phyloP scores from a whole-genome alignment of 768 basidiomycete species.

The Boletus coccyginus region DNA sequence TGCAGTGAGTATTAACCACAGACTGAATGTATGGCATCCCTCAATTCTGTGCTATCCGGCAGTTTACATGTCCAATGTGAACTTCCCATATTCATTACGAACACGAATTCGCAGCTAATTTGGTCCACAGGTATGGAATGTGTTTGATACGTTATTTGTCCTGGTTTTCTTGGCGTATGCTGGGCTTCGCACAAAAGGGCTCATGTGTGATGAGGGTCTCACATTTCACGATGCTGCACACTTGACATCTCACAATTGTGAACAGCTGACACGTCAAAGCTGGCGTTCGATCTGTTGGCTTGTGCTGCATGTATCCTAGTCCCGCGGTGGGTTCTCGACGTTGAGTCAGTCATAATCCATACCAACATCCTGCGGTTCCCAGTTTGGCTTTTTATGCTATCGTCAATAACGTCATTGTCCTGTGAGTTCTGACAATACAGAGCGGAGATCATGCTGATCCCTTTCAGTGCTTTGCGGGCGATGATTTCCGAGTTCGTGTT shows the following conservation, averaged over 20 bases:
- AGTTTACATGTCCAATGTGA: conserved; percentile 85
- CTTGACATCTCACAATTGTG: conserved; percentile 2
- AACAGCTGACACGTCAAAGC: conserved; percentile 44
- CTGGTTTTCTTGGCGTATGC: conserved; percentile 68
- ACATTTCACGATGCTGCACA: conserved; percentile 5
- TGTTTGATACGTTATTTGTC: conserved; percentile 77
- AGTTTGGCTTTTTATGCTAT: conserved; percentile 80
- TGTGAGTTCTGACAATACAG: conserved; percentile 45
- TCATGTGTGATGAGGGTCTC: conserved; percentile 50
- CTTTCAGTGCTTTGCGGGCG: conserved; percentile 64
- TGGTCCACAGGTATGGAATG: conserved; percentile 77
- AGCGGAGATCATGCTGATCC: conserved; percentile 4
- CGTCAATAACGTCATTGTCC: conserved; percentile 72
- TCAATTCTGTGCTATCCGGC: background rate
- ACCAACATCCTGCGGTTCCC: background rate
- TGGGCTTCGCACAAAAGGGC: conserved; percentile 60
- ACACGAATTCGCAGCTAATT: background rate
- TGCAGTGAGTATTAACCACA: conserved; percentile 54
- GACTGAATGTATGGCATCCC: background rate
- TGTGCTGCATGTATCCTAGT: conserved; percentile 85
- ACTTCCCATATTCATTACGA: background rate
- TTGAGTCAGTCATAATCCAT: background rate
- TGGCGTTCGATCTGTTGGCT: conserved; percentile 81
- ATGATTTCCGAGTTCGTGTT: conserved; percentile 81
- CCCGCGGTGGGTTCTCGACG: conserved; percentile 52